Percentiles rank a stretch among this genome's conserved stretches.
phyloP scores from a whole-genome alignment of 2,329 filamentous ascomycete species.

The Fusarium palustre region DNA sequence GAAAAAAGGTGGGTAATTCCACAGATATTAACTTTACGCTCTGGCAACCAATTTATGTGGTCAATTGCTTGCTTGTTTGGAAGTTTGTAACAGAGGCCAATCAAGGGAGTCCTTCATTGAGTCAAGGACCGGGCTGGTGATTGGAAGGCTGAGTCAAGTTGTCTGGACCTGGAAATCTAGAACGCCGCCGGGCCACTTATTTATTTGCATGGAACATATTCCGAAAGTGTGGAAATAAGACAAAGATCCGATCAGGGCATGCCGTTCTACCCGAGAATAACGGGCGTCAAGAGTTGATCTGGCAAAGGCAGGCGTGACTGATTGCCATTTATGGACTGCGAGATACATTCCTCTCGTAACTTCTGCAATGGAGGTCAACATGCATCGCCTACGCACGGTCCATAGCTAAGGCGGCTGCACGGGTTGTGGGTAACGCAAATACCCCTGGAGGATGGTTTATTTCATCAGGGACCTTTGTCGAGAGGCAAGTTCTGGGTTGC shows the following conservation, averaged over 20 bases:
- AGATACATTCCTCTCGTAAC: constrained; percentile 19
- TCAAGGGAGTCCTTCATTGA: neutral
- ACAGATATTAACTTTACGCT: neutral
- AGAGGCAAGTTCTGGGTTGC: constrained; percentile 6
- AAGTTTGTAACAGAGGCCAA: neutral
- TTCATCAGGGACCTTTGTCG: constrained; percentile 17
- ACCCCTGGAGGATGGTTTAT: constrained; percentile 6
- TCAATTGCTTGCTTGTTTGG: neutral
- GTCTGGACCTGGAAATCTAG: constrained; percentile 3
- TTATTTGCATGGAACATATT: neutral
- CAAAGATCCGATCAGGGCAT: neutral
- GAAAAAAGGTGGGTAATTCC: neutral
- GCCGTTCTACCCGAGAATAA: constrained; percentile 13
- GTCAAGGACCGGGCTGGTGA: constrained; percentile 5
- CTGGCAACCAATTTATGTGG: neutral
- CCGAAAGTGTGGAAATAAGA: neutral
- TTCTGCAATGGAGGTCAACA: neutral
- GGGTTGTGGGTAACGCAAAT: constrained; percentile 23
- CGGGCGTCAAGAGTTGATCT: constrained; percentile 3
- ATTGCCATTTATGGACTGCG: constrained; percentile 22
- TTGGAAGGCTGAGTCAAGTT: constrained; percentile 7
- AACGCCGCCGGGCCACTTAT: constrained; percentile 5
- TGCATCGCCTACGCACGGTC: constrained; percentile 13
- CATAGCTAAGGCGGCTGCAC: constrained; percentile 12
- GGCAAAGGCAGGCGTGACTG: constrained; percentile 23